Evolutionary conservation across 1,139 yeast species (phyloP), one percentile per base, ranked within the genome.

Genomic region (Hansenula lynferdii): DNA sequence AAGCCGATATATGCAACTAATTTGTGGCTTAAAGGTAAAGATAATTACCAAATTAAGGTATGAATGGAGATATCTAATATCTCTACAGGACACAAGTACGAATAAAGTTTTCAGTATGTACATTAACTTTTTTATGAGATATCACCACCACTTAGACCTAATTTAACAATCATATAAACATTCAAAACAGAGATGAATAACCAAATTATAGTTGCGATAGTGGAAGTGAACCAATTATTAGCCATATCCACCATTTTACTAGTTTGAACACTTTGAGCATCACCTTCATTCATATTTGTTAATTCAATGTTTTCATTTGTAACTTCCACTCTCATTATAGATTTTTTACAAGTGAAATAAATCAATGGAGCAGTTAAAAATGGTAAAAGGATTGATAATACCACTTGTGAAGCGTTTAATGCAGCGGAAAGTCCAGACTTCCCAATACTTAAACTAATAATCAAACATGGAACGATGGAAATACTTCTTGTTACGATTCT

Each of bases 361-460:
- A 85, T 77, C 57, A 85, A 66, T 5, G 95, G 95, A 2, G 90
- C 89, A 12, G 85, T 77, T 30, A 85, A 64, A 43, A 85, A 77
- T 4, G 95, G 94, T 42, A 85, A 66, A 35, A 84, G 66, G 38
- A 85, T 70, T 2, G 92, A 82, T 35, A 85, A 64, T 1, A 83
- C 78, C 24, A 85, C 87, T 59, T 85, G 95, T 1, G 89, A 77
- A 11, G 85, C 82, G 53, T 85, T 85, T 53, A 83, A 67, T 1
- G 87, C 85, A 22, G 62, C 61, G 12, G 77, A 65, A 29, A 85
- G 64, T 0, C 94, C 95, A 36, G 63, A 62, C 50, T 75, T 69
- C 4, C 95, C 95, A 34, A 85, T 72, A 29, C 74, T 65, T 14
- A 77, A 50, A 8, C 81, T 70, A n/a, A 81, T 77, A 5, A 70